Evolutionary conservation across 177 flowering plant genomes (phyloP).

Genomic region (Vitis hybrid): DNA sequence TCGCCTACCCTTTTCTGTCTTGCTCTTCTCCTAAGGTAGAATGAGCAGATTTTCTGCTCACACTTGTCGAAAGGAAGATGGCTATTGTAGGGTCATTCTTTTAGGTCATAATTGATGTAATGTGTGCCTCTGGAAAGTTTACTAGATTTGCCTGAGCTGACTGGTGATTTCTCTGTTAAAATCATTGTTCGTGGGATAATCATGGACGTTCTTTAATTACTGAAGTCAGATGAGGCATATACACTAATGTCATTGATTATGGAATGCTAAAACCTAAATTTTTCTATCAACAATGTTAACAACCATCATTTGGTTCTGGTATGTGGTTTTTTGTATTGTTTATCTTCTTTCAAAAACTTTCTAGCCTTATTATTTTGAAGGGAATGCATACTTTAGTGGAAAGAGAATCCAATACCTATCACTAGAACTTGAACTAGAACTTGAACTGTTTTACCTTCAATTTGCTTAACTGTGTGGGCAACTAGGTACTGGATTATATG

Average conservation of each 20-base stretch:
- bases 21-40: no score
- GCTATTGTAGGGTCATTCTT: not conserved
- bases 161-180: not conserved
- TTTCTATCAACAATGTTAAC: not conserved
- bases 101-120: no score
- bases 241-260: not conserved
- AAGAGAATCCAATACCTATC: no score
- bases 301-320: no score
- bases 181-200: not conserved
- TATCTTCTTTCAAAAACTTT: not conserved
- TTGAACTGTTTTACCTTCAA: no score
- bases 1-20: not conserved
- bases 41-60: no score
- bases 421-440: no score
- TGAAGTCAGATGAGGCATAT: not conserved
- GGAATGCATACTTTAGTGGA: no score
- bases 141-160: not conserved
- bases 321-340: not conserved
- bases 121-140: not conserved
- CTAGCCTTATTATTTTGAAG: no score
- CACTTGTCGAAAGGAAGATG: not conserved
- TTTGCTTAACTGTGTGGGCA: no score
- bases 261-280: not conserved
- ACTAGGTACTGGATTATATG: no score
- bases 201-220: not conserved